Percentiles rank a stretch among this genome's conserved stretches.
Evolutionary conservation across 2,329 filamentous ascomycete species (phyloP).

Genomic region (Clonostachys chloroleuca): DNA sequence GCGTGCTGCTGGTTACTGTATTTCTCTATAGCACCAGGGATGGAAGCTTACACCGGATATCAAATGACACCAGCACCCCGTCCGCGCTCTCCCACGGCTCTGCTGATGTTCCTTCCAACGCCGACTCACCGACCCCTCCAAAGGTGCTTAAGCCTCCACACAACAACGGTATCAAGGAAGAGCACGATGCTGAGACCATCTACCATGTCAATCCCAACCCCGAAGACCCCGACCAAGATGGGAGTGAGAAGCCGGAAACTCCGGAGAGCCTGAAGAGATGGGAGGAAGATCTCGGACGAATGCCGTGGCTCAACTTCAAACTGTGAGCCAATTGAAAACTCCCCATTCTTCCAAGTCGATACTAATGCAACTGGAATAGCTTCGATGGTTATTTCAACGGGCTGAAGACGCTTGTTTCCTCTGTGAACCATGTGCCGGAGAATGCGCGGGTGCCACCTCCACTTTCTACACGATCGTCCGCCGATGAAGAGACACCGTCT

Average conservation of each 20-base stretch:
- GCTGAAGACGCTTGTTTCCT: constrained; percentile 63
- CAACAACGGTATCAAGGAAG: neutral
- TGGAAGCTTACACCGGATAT: constrained; percentile 4
- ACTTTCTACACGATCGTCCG: constrained; percentile 6
- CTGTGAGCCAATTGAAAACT: constrained; percentile 7
- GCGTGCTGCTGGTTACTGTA: constrained; percentile 33
- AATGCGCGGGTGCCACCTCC: constrained; percentile 24
- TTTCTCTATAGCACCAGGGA: constrained; percentile 28
- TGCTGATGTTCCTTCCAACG: constrained; percentile 1
- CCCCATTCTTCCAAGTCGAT: neutral
- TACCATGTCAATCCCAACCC: constrained; percentile 1
- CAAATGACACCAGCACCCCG: constrained; percentile 8
- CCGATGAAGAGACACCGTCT: constrained; percentile 31
- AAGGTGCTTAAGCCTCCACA: neutral
- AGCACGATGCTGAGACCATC: constrained; percentile 2
- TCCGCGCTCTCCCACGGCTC: constrained; percentile 3
- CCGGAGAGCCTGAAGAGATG: constrained; percentile 19
- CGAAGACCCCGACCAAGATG: neutral
- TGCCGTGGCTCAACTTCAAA: constrained; percentile 33
- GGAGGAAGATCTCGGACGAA: constrained; percentile 20
- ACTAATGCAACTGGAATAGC: constrained; percentile 35
- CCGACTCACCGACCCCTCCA: neutral
- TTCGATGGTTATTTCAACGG: constrained; percentile 79
- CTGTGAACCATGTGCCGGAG: constrained; percentile 63
- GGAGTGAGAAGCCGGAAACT: constrained; percentile 12